phyloP scores from a whole-genome alignment of 2,329 filamentous ascomycete genomes.

The Fusarium illudens region DNA sequence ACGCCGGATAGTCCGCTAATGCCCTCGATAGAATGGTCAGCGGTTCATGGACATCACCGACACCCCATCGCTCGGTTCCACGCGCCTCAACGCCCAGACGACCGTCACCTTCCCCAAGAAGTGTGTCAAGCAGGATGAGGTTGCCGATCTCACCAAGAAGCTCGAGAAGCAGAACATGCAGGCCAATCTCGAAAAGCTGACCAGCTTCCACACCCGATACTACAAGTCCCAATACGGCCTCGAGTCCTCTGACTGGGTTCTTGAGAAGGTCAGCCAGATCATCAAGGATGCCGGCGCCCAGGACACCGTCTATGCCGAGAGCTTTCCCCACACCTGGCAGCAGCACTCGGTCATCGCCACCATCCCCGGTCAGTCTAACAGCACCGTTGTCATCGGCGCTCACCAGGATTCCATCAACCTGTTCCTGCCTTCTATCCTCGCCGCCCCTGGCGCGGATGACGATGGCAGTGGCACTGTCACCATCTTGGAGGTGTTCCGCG shows the following conservation, averaged over 20 bases:
- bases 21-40: slow-evolving; percentile 72
- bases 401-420: slow-evolving; percentile 97
- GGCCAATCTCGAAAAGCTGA: slow-evolving; percentile 79
- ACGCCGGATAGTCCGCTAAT: slow-evolving; percentile 5
- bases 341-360: slow-evolving; percentile 92
- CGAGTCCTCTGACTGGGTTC: slow-evolving; percentile 88
- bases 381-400: slow-evolving; percentile 87
- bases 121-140: slow-evolving; percentile 69
- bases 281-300: slow-evolving; percentile 76
- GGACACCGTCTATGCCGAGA: slow-evolving; percentile 72
- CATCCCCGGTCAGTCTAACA: slow-evolving; percentile 84
- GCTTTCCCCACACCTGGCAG: slow-evolving; percentile 85
- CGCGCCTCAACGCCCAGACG: slow-evolving; percentile 44
- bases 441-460: slow-evolving; percentile 93
- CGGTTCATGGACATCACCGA: slow-evolving; percentile 97
- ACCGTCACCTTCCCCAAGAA: slow-evolving; percentile 71
- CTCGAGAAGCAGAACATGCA: slow-evolving; percentile 81
- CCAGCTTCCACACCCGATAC: slow-evolving; percentile 82
- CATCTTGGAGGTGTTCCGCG: slow-evolving; percentile 88
- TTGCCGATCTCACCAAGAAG: slow-evolving; percentile 71
- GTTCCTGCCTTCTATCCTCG: slow-evolving; percentile 82
- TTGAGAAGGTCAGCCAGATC: slow-evolving; percentile 75
- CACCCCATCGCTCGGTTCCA: slow-evolving; percentile 65
- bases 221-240: slow-evolving; percentile 81
- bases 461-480: slow-evolving; percentile 94